These are phyloP conservation scores for Rhodamnia rubescens DNA, from an alignment of 345 rosid species.

Conservation along the genomic window DNA sequence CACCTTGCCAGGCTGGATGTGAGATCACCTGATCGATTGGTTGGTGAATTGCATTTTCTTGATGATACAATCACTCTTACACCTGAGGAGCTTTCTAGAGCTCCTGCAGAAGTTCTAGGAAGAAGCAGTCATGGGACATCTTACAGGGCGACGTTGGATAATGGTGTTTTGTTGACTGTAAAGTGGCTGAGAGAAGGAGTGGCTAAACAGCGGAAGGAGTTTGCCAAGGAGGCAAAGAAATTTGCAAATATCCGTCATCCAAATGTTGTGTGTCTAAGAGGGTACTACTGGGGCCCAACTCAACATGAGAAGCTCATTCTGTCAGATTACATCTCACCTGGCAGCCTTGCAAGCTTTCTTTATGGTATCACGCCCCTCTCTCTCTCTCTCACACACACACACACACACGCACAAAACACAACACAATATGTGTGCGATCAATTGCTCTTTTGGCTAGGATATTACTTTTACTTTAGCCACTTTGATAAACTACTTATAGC, in stretches of 20 bases:
- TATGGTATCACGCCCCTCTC: constrained; percentile 47
- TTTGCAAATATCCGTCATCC: constrained; percentile 95
- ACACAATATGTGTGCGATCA: background rate
- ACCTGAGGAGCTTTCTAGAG: constrained; percentile 89
- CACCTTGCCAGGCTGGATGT: constrained; percentile 75
- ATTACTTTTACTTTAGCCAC: background rate
- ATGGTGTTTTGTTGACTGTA: constrained; percentile 75
- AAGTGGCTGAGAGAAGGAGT: constrained; percentile 99
- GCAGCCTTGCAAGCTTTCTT: constrained; percentile 95
- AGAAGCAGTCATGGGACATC: constrained; percentile 99
- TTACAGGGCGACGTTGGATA: constrained; percentile 84
- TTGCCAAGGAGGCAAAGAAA: constrained; percentile 94
- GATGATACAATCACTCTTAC: constrained; percentile 81
- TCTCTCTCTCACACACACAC: background rate
- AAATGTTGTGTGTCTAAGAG: constrained; percentile 87
- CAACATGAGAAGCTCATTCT: constrained; percentile 98
- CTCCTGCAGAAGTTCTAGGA: constrained; percentile 96
- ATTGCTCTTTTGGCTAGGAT: background rate
- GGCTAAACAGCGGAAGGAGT: constrained; percentile 90
- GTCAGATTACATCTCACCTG: constrained; percentile 85
- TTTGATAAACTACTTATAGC: background rate
- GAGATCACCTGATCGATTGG: constrained; percentile 82
- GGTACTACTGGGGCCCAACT: constrained; percentile 99
- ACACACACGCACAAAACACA: background rate
- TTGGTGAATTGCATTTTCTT: constrained; percentile 85